phyloP scores from a whole-genome alignment of 768 basidiomycete genomes.

The Tylopilus intermedius region DNA sequence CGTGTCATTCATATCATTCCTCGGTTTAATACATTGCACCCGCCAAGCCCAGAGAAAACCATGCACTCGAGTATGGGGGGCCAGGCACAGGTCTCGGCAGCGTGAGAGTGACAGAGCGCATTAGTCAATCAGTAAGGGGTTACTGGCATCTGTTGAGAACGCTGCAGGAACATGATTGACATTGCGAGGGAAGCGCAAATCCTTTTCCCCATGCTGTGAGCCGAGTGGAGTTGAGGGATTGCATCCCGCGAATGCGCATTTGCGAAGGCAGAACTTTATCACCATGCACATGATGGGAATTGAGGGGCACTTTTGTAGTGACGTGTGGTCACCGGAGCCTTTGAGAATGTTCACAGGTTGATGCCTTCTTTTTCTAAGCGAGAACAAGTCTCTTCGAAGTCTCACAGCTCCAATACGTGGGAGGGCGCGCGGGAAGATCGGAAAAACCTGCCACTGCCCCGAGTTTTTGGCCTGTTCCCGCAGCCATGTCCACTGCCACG shows the following conservation, averaged over 20 bases:
- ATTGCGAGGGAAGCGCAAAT: background rate
- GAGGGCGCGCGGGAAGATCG: background rate
- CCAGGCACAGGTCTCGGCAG: background rate
- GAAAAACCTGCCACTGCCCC: too few species aligned
- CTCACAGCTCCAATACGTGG: background rate
- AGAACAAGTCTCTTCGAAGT: background rate
- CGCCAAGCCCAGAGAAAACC: background rate
- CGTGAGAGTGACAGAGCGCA: background rate
- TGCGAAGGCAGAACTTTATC: background rate
- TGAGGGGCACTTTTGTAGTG: background rate
- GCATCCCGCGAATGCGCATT: background rate
- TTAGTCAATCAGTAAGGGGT: too few species aligned
- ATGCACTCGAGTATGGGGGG: background rate
- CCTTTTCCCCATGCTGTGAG: background rate
- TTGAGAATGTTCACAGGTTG: background rate
- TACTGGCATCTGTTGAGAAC: background rate
- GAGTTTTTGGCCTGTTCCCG: too few species aligned
- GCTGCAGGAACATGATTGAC: background rate
- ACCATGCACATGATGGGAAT: background rate
- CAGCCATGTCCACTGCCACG: too few species aligned
- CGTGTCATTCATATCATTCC: background rate
- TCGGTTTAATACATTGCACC: background rate
- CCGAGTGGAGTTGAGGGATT: background rate
- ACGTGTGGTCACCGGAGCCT: background rate
- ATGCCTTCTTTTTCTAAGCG: background rate